Base-by-base conservation (phyloP, 2,329 filamentous ascomycete species). In the Fusarium keratoplasticum region DNA sequence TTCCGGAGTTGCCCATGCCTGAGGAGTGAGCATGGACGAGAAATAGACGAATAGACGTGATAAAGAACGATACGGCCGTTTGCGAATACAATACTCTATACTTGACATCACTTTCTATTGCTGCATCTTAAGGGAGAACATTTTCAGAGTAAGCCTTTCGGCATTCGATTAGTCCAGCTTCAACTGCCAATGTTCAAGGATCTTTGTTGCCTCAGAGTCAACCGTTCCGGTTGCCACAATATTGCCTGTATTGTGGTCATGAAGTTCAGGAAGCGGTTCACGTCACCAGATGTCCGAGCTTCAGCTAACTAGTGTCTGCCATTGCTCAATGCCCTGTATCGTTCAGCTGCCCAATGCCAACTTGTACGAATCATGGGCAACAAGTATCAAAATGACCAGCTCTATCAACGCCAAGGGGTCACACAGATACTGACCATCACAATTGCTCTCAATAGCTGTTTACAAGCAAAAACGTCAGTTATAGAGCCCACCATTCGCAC, bases 401-500 rank as follows among this genome's bases (percentile, higher is more conserved):
- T 47, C 20, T 18, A 4, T 47, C 22, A 25, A 47, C 14, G 5
- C 13, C 2, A 27, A 18, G 9, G 0, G 7, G 14, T 1, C 3
- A 22, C 3, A 16, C 2, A 16, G 13, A 16, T 16, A 8, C 13
- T 20, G 16, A 13, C 40, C 2, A 8, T 25, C 7, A 2, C 14
- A 2, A 14, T 2, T 16, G 14, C 4, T 16, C 14, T 22, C 42
- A 47, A 8, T 6, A 22, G 20, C 42, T 10, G 5, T 25, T 44
- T 6, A 4, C 1, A 25, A 14, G 13, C 20, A 25, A 18, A 18
- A 18, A 27, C 25, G 29, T 31, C 64, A 73, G 40, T 73, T 73
- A 25, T 74, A 72, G 5, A 74, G 29, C 7, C 80, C 80, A 10
- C 80, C 81, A 54, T 79, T 81, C 1, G 80, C 79, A 16, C 65